Evolutionary conservation across 371 early-diverging fungal genomes (phyloP), one percentile per base, ranked within the genome.

Genomic region (Mortierella sp.): DNA sequence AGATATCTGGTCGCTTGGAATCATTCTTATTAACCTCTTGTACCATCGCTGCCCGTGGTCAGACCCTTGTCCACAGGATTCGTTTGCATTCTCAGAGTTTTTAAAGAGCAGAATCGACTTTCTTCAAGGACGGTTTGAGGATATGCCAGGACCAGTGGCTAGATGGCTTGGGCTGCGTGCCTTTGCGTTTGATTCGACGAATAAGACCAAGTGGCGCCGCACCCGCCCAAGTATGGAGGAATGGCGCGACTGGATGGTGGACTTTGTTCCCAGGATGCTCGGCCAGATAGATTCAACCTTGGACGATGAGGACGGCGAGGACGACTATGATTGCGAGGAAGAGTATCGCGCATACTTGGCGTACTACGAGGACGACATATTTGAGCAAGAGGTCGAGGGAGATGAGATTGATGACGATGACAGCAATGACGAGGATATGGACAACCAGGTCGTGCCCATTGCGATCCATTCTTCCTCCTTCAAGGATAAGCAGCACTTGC

Each of bases 21-120:
- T 94, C 68, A 89, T 94, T 38, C 88, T 94, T 63, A 88, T 94
- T 84, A 94, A 94, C 76, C 80, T 94, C 55, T 76, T 94, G 13
- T 94, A 90, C 76, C 94, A 90, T 63, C 92, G 92, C 74, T 92
- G 92, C 55, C 94, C 94, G n/a, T 94, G 94, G 94, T 88, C 90
- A 10, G 92, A 93, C 65, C 94, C 94, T 31, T 89, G 90, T 34
- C 89, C 89, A 42, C 88, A 88, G 42, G 80, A 89, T 47, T 92
- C 92, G 72, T 88, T 87, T 76, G 89, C 91, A 45, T 94, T 93
- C 68, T 89, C 91, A 65, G 85, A 89, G 52, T 94, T 94, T 74
- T 63, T 90, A 78, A 88, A 84, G 45, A 90, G 93, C 85, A 90
- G 92, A 52, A 84, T 89, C 24, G 90, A 88, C 13, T 94, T 93